A percentile compares a stretch with the other conserved stretches of the same genome.
These are phyloP conservation scores for Solanum raphanifolium DNA, from an alignment of 257 asterid genomes.

Conservation along the genomic window DNA sequence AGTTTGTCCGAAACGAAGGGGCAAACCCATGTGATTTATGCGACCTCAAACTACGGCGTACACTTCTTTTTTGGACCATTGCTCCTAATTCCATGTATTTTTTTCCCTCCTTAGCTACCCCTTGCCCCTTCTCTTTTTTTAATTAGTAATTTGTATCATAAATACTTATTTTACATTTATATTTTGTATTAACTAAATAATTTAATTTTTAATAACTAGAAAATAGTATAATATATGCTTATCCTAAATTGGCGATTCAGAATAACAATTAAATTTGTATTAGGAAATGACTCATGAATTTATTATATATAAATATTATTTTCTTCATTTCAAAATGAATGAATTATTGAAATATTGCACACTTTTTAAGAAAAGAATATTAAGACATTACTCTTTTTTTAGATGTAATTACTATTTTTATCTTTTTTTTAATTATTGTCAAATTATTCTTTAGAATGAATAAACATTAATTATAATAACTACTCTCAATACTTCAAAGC, in stretches of 20 bases:
- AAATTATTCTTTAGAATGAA: too few relatives aligned
- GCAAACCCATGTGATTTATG: not conserved
- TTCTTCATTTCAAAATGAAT: too few relatives aligned
- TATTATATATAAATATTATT: not conserved
- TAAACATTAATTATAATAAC: too few relatives aligned
- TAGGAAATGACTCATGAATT: not conserved
- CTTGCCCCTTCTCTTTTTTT: not conserved
- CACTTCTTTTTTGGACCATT: not conserved
- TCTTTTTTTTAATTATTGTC: too few relatives aligned
- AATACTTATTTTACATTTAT: not conserved
- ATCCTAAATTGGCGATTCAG: not conserved
- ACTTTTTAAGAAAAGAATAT: too few relatives aligned
- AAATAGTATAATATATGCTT: not conserved
- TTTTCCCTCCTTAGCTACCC: not conserved
- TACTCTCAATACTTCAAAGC: too few relatives aligned
- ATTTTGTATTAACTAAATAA: not conserved
- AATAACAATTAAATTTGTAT: not conserved
- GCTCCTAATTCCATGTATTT: not conserved
- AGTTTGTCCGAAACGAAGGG: not conserved
- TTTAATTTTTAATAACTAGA: not conserved
- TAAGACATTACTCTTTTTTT: too few relatives aligned
- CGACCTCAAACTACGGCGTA: not conserved
- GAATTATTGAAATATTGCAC: too few relatives aligned
- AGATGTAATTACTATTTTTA: too few relatives aligned
- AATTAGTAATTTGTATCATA: not conserved